phyloP scores from a whole-genome alignment of 1,284 basidiomycete genomes.

The Cyathus pygmaeus region DNA sequence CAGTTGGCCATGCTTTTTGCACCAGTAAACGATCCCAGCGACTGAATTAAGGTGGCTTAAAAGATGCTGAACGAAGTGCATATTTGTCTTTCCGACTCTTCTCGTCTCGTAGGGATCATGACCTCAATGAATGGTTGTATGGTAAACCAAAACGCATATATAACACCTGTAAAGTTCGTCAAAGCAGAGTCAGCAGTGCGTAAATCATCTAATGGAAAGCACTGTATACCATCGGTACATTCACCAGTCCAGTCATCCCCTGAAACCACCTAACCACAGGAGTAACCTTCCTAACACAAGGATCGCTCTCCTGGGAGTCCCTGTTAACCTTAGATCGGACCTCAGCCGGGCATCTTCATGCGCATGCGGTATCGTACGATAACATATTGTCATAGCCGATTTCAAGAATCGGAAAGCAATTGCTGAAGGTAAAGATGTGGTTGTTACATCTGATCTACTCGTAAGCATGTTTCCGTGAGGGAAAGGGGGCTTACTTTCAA shows the following conservation, averaged over 20 bases:
- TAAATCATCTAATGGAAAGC: too few relatives aligned
- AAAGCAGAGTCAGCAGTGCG: too few relatives aligned
- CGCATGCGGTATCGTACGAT: slow-evolving; percentile 74
- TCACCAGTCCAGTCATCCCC: slow-evolving; percentile 61
- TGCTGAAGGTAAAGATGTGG: slow-evolving; percentile 55
- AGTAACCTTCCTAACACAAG: slow-evolving; percentile 71
- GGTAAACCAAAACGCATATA: too few relatives aligned
- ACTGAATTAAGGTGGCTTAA: too few relatives aligned
- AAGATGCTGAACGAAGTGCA: too few relatives aligned
- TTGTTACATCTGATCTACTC: slow-evolving; percentile 56
- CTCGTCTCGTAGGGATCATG: too few relatives aligned
- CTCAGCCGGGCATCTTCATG: slow-evolving; percentile 68
- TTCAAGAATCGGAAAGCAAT: slow-evolving; percentile 72
- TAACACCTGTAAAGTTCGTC: too few relatives aligned
- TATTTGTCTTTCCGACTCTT: too few relatives aligned
- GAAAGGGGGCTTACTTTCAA: slow-evolving; percentile 65
- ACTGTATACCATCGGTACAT: background rate
- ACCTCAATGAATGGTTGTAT: too few relatives aligned
- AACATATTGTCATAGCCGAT: slow-evolving; percentile 73
- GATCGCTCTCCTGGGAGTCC: slow-evolving; percentile 72
- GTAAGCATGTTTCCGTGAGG: slow-evolving; percentile 1
- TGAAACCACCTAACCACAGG: slow-evolving; percentile 78
- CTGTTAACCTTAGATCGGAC: slow-evolving; percentile 78
- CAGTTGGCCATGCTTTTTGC: too few relatives aligned
- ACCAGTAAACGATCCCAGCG: too few relatives aligned